Evolutionary conservation across 352 stramenopile genomes (phyloP), one percentile per base, ranked within the genome.

Genomic region (Aphanomyces cochlioides): DNA sequence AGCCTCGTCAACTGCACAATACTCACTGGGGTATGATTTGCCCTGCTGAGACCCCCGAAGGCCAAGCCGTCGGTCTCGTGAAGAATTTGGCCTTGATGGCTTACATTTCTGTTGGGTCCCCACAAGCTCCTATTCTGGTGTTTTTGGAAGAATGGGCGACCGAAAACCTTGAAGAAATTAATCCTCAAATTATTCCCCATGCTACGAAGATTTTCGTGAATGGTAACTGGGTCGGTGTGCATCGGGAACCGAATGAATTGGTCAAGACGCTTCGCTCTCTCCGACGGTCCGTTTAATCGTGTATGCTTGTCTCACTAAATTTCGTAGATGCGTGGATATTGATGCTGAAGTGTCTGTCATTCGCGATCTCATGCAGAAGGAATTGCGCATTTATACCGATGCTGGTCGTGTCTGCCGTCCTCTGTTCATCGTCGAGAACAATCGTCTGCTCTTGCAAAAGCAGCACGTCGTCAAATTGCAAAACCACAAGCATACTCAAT

Each of bases 1-100:
- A 99, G 79, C 98, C 98, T 63, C 96, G 98, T 75, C 96, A 99
- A 81, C 82, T 99, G 37, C 98, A 99, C 84, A 99, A 99, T 79
- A 99, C 97, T 65, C 98, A 99, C 80, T 99, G 97, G 97, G 98
- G 98, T 48, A 99, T 99, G 95, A 98, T 99, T 45, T 99, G 98
- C 87, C 88, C 87, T 0, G 94, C 93, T 40, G 95, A 99, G 76
- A 98, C 96, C 5, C 96, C 96, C 4, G 96, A 99, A 78, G 96
- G 96, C 40, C 92, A 98, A 72, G 94, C 96, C 58, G 88, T 97
- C 60, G 95, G 95, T 67, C 86, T 98, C 15, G 95, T 98, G 47
- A 98, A 98, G 85, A 99, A 99, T 81, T 79, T 99, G 71, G 97
- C 97, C 7, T 79, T 99, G 47, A 99, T 99, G 97, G 90, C 95